phyloP scores from a whole-genome alignment of 768 basidiomycete species.

The Nidularia pulvinata region DNA sequence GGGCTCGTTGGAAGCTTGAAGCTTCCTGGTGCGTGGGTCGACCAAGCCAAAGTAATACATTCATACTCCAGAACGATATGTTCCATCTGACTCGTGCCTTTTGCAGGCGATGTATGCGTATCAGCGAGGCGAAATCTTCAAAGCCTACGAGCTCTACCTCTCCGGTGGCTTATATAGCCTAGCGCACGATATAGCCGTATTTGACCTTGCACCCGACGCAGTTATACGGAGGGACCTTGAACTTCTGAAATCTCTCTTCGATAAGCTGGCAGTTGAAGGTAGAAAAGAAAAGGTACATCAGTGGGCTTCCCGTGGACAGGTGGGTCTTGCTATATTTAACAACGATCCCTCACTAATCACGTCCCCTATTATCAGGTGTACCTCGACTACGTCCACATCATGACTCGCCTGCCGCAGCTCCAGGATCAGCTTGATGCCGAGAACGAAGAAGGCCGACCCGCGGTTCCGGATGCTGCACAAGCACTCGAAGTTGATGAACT shows the following conservation, averaged over 20 bases:
- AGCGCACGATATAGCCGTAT: constrained; percentile 84
- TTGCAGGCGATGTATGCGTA: constrained; percentile 67
- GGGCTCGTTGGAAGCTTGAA: constrained; percentile 76
- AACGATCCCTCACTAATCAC: background rate
- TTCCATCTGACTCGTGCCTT: background rate
- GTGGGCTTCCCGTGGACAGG: constrained; percentile 89
- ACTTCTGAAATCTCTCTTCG: constrained; percentile 71
- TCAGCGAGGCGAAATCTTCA: constrained; percentile 58
- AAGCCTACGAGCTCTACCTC: constrained; percentile 78
- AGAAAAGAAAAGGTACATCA: constrained; percentile 51
- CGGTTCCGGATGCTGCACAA: constrained; percentile 43
- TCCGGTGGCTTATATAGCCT: constrained; percentile 66
- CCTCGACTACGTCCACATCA: constrained; percentile 69
- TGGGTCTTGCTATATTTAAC: constrained; percentile 22
- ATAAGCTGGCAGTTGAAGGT: constrained; percentile 47
- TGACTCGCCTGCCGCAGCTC: constrained; percentile 59
- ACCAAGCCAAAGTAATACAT: constrained; percentile 75
- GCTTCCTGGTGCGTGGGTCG: constrained; percentile 86
- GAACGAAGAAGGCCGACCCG: constrained; percentile 24
- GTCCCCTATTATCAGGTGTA: constrained; percentile 42
- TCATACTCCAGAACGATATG: background rate
- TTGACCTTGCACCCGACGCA: constrained; percentile 88
- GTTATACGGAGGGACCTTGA: constrained; percentile 66
- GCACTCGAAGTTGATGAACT: constrained; percentile 61
- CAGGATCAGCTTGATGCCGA: constrained; percentile 34